Evolutionary conservation across 2,329 filamentous ascomycete genomes (phyloP).

Genomic region (Myriosclerotinia curreyana): DNA sequence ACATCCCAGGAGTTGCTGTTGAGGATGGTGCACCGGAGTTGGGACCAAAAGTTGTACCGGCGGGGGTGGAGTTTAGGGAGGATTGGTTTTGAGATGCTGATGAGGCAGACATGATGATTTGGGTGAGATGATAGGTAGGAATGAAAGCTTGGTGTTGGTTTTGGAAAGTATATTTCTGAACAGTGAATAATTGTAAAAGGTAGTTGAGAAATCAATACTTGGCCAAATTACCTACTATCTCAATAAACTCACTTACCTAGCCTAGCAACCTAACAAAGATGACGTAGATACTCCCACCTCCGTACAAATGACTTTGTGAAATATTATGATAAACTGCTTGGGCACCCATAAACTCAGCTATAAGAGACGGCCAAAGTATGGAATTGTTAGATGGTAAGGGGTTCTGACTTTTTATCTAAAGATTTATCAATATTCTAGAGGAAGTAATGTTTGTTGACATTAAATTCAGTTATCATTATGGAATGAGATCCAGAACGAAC

Average conservation of each 20-base stretch:
- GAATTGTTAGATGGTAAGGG: no score
- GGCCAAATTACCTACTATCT: background rate
- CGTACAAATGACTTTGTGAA: background rate
- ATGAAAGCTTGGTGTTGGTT: background rate
- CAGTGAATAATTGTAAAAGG: background rate
- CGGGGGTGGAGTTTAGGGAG: conserved; percentile 28
- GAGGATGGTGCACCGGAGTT: conserved; percentile 27
- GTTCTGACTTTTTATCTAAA: no score
- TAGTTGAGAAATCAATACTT: background rate
- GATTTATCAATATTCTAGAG: no score
- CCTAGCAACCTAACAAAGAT: background rate
- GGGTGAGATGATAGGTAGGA: conserved; percentile 8
- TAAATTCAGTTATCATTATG: no score
- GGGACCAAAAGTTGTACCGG: conserved; percentile 32
- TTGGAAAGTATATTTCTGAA: no score
- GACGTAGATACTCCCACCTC: background rate
- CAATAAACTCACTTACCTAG: background rate
- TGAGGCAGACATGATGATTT: conserved; percentile 35
- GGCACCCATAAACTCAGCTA: no score
- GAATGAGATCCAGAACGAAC: no score
- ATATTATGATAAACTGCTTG: no score
- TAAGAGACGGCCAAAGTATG: no score
- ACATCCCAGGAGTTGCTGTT: conserved; percentile 32
- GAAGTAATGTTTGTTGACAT: no score
- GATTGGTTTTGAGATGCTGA: conserved; percentile 37